A percentile compares a stretch with the other conserved stretches of the same genome.
Evolutionary conservation across 2,329 filamentous ascomycete genomes (phyloP).

Genomic region (Periconia sp.): DNA sequence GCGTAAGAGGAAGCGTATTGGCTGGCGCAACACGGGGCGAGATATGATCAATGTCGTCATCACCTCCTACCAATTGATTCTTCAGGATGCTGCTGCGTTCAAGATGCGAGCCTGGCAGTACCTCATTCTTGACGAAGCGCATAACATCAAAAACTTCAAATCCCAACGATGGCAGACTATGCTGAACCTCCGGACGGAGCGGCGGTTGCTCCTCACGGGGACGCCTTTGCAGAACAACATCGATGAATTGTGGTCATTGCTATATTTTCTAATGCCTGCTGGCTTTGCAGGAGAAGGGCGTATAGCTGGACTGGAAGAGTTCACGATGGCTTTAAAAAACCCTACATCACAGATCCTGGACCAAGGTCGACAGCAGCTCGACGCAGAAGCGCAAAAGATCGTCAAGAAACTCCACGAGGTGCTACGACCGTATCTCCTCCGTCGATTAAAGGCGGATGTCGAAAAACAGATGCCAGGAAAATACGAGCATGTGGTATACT

Average conservation of each 20-base stretch:
- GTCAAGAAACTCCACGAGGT: slow-evolving; percentile 94
- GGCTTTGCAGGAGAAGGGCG: slow-evolving; percentile 81
- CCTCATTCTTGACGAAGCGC: slow-evolving; percentile 95
- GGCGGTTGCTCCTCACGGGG: slow-evolving; percentile 84
- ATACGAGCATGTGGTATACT: slow-evolving; percentile 96
- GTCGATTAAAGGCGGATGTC: slow-evolving; percentile 91
- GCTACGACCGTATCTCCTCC: slow-evolving; percentile 84
- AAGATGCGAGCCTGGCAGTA: slow-evolving; percentile 95
- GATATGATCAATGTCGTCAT: slow-evolving; percentile 91
- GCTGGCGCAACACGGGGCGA: slow-evolving; percentile 85
- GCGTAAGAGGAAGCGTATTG: slow-evolving; percentile 83
- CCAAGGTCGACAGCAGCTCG: slow-evolving; percentile 89
- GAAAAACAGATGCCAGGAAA: slow-evolving; percentile 99
- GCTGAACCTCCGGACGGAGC: slow-evolving; percentile 87
- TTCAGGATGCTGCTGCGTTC: slow-evolving; percentile 92
- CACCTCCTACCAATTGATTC: slow-evolving; percentile 93
- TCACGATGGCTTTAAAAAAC: slow-evolving; percentile 93
- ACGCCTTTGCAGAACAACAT: slow-evolving; percentile 97
- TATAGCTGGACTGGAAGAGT: slow-evolving; percentile 93
- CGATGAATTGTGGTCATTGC: slow-evolving; percentile 92
- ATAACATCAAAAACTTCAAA: slow-evolving; percentile 99
- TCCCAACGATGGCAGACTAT: slow-evolving; percentile 96
- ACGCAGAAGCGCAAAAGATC: slow-evolving; percentile 88
- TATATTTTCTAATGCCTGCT: slow-evolving; percentile 95
- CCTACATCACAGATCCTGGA: slow-evolving; percentile 96